These are phyloP conservation scores for Plasmodium billcollinsi DNA, from an alignment of 169 alveolate species.

Conservation along the genomic window DNA sequence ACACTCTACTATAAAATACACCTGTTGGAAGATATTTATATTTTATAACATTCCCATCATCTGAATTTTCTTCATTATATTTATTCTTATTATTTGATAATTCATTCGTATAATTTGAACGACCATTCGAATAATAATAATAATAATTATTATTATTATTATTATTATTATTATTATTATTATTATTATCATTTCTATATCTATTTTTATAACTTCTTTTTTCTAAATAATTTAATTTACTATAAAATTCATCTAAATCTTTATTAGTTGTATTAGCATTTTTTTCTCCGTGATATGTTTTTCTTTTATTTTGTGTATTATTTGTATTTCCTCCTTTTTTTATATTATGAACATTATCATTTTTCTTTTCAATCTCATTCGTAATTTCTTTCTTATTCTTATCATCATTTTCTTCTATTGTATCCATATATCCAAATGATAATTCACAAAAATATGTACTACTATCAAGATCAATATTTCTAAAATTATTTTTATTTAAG, in stretches of 20 bases:
- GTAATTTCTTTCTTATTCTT: background rate
- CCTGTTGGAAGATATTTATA: conserved; percentile 73
- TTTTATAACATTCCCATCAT: conserved; percentile 31
- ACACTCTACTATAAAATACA: conserved; percentile 69
- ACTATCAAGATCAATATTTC: conserved; percentile 28
- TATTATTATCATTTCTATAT: background rate
- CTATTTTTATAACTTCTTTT: conserved; percentile 64
- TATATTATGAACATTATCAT: background rate
- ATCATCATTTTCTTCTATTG: conserved; percentile 2
- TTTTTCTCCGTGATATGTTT: conserved; percentile 1
- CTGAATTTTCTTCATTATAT: conserved; percentile 16
- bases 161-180: background rate
- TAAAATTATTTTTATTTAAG: conserved; percentile 27
- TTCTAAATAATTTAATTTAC: conserved; percentile 49
- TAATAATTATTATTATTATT: conserved; percentile 1
- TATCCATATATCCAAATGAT: conserved; percentile 53
- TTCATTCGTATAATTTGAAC: background rate
- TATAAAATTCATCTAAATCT: conserved; percentile 33
- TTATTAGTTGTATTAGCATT: conserved; percentile 1
- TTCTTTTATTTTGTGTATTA: background rate
- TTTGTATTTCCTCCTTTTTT: background rate
- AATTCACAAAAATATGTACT: conserved; percentile 34
- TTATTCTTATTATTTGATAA: background rate
- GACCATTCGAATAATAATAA: background rate
- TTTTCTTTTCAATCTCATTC: background rate